A percentile compares a stretch with the other conserved stretches of the same genome.
phyloP scores from a whole-genome alignment of 805 yeast genomes.

The Metschnikowia lachancei region DNA sequence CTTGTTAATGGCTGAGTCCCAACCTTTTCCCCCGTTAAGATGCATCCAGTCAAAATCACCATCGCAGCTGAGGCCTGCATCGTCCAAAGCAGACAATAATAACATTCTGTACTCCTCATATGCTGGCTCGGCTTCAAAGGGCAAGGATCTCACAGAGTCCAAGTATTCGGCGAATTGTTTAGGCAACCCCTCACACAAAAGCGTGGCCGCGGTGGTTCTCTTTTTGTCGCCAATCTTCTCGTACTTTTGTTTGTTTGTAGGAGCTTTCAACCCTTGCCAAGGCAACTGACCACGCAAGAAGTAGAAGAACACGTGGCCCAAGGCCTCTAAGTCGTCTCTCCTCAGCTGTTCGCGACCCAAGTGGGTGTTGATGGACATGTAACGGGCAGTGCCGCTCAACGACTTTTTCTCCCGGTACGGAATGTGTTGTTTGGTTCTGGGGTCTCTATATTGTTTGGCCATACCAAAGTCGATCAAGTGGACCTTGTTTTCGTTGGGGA shows the following conservation, averaged over 20 bases:
- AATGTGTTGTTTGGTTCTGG: slow-evolving; percentile 74
- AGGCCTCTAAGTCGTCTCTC: slow-evolving; percentile 92
- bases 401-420: slow-evolving; percentile 95
- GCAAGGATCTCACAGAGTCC: slow-evolving; percentile 61
- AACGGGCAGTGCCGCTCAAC: slow-evolving; percentile 95
- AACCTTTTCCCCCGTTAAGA: slow-evolving; percentile 74
- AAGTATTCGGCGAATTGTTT: slow-evolving; percentile 72
- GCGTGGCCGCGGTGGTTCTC: slow-evolving; percentile 82
- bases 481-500: slow-evolving; percentile 61
- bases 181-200: slow-evolving; percentile 75
- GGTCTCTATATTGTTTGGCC: slow-evolving; percentile 84
- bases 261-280: slow-evolving; percentile 98
- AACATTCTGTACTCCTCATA: slow-evolving; percentile 63
- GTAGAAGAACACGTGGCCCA: slow-evolving; percentile 91
- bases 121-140: slow-evolving; percentile 79
- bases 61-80: slow-evolving; percentile 58
- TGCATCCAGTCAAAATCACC: slow-evolving; percentile 80
- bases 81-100: slow-evolving; percentile 57
- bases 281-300: slow-evolving; percentile 95
- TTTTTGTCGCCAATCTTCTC: slow-evolving; percentile 95
- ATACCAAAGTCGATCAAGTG: slow-evolving; percentile 81
- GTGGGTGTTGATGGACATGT: slow-evolving; percentile 93
- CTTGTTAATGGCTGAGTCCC: slow-evolving; percentile 74
- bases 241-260: slow-evolving; percentile 93
- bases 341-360: slow-evolving; percentile 95